Evolutionary conservation across 176 grass and related monocot genomes (phyloP).

Genomic region (Leersia perrieri): DNA sequence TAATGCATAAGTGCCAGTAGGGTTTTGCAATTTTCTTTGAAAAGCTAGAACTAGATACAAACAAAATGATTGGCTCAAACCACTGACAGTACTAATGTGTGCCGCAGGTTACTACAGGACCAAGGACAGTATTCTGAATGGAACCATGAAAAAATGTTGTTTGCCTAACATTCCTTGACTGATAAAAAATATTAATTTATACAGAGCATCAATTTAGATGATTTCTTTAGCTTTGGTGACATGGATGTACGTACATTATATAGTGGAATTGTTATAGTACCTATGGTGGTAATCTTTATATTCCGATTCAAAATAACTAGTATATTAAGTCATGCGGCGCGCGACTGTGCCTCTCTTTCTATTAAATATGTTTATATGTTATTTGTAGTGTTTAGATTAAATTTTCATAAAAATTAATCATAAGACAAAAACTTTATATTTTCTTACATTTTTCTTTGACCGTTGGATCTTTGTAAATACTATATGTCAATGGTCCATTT

Average conservation of each 20-base stretch:
- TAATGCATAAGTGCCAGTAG: not conserved
- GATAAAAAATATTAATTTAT: not conserved
- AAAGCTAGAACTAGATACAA: slow-evolving; percentile 9
- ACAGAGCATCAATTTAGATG: not conserved
- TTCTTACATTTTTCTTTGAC: no score
- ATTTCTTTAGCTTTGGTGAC: not conserved
- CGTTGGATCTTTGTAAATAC: no score
- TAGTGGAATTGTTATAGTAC: not conserved
- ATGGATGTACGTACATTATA: not conserved
- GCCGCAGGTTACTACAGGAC: not conserved
- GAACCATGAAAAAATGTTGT: not conserved
- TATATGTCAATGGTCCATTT: no score
- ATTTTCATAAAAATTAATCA: no score
- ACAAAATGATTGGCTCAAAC: slow-evolving; percentile 9
- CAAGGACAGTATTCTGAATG: not conserved
- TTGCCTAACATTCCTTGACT: not conserved
- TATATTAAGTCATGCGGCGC: no score
- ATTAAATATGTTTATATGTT: not conserved
- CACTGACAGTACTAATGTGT: not conserved
- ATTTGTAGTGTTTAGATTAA: not conserved
- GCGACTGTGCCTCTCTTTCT: no score
- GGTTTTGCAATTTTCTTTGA: not conserved
- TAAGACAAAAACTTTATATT: no score
- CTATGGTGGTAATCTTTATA: not conserved
- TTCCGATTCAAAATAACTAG: not conserved